Conservation (phyloP, 192 early-diverging fungal genomes). For the Linnemannia zychae region DNA sequence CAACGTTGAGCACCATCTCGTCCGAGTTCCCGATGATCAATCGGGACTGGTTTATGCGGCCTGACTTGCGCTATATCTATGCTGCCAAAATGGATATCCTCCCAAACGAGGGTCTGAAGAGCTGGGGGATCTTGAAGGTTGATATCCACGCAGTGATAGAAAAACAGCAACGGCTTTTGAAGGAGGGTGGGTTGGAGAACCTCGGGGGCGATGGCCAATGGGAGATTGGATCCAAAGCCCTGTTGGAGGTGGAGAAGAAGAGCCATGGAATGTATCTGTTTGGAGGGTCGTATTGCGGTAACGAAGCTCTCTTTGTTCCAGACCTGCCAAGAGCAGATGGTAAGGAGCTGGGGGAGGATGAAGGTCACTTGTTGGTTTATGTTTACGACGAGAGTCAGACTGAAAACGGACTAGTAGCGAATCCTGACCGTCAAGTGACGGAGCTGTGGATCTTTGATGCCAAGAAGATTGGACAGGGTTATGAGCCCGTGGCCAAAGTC, state of each 20-base stretch:
- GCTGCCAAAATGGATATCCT: constrained; percentile 14
- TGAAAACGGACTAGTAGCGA: constrained; percentile 15
- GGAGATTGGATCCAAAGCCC: constrained; percentile 24
- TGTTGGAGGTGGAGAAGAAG: constrained; percentile 14
- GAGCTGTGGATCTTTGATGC: constrained; percentile 55
- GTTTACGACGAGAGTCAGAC: constrained; percentile 44
- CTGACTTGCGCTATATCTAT: constrained; percentile 25
- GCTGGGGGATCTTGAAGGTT: constrained; percentile 33
- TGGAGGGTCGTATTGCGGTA: constrained; percentile 27
- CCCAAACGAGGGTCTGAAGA: constrained; percentile 14
- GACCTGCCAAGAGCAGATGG: constrained; percentile 16
- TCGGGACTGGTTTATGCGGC: constrained; percentile 33
- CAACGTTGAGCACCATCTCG: constrained; percentile 27
- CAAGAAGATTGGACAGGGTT: constrained; percentile 30
- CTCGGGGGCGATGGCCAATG: constrained; percentile 27
- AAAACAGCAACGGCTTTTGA: constrained; percentile 7
- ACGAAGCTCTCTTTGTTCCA: constrained; percentile 38
- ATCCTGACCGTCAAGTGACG: constrained; percentile 20
- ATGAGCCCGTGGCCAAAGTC: constrained; percentile 38
- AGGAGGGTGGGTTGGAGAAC: not conserved
- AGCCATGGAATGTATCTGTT: constrained; percentile 7
- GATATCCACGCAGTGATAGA: constrained; percentile 27
- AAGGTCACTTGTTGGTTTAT: constrained; percentile 44
- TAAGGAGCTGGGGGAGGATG: constrained; percentile 27
- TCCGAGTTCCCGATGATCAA: constrained; percentile 43